phyloP scores from a whole-genome alignment of 2,329 filamentous ascomycete genomes.

The Xylariales sp. region DNA sequence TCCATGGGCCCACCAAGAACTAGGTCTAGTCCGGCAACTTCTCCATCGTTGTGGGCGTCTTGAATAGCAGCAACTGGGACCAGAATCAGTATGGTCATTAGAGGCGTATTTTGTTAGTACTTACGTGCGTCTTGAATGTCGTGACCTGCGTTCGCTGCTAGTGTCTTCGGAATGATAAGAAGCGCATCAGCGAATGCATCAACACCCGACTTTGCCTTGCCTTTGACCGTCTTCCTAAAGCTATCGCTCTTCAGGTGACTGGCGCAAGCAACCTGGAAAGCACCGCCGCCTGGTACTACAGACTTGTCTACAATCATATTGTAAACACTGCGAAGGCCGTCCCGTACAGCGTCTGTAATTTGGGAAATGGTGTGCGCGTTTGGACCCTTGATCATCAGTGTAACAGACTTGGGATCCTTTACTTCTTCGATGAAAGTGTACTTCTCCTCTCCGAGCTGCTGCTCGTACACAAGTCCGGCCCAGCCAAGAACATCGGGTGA shows the following conservation, averaged over 20 bases:
- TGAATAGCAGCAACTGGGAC: constrained; percentile 81
- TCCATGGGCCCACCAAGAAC: constrained; percentile 94
- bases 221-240: constrained; percentile 92
- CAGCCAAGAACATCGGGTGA: constrained; percentile 90
- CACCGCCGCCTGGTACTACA: constrained; percentile 92
- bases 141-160: constrained; percentile 94
- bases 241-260: constrained; percentile 86
- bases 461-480: constrained; percentile 97
- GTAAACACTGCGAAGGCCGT: constrained; percentile 95
- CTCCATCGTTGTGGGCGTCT: constrained; percentile 86
- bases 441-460: constrained; percentile 97
- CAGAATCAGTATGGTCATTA: constrained; percentile 25
- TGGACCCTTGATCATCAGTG: constrained; percentile 96
- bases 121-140: constrained; percentile 95
- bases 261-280: constrained; percentile 95
- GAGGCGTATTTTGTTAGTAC: constrained; percentile 52
- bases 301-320: constrained; percentile 99
- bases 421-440: constrained; percentile 99
- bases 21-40: constrained; percentile 87
- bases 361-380: constrained; percentile 97
- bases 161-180: constrained; percentile 94
- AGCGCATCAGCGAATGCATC: constrained; percentile 94
- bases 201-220: constrained; percentile 97
- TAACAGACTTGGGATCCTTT: constrained; percentile 98
- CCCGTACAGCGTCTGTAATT: constrained; percentile 94